Conservation (phyloP, 2,329 filamentous ascomycete genomes). For the Colletotrichum sp. region DNA sequence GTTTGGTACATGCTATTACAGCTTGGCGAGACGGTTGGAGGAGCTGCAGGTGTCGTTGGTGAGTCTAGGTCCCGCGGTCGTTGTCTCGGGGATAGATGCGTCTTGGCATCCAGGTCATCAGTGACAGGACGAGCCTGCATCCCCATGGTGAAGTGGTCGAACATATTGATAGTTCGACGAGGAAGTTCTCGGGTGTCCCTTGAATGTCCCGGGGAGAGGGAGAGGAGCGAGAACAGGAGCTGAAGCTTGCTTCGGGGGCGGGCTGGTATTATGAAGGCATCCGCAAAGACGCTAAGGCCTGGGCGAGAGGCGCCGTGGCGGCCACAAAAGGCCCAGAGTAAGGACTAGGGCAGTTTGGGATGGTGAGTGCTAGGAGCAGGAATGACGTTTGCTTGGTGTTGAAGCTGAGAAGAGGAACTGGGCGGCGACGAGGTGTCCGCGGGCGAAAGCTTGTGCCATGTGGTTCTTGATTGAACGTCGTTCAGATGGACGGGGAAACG, state of each 20-base stretch:
- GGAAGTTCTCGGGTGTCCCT: not conserved
- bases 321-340: slow-evolving; percentile 11
- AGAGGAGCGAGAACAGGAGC: not conserved
- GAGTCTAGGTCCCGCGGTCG: not conserved
- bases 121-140: not conserved
- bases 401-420: not conserved
- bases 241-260: not conserved
- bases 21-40: not conserved
- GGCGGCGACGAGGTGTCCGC: not conserved
- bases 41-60: not conserved
- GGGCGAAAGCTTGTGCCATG: not conserved
- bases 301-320: slow-evolving; percentile 2
- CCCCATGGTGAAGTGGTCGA: slow-evolving; percentile 11
- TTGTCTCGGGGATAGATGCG: slow-evolving; percentile 7
- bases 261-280: slow-evolving; percentile 19
- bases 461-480: not conserved
- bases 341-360: not conserved
- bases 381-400: slow-evolving; percentile 6
- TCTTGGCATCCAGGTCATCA: not conserved
- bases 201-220: not conserved
- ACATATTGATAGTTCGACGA: not conserved
- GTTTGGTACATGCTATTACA: not conserved
- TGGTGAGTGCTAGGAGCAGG: not conserved
- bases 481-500: not conserved
- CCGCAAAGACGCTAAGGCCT: slow-evolving; percentile 3